phyloP scores from a whole-genome alignment of 129 eudicot species.

The Centrapalus pauciflorus region DNA sequence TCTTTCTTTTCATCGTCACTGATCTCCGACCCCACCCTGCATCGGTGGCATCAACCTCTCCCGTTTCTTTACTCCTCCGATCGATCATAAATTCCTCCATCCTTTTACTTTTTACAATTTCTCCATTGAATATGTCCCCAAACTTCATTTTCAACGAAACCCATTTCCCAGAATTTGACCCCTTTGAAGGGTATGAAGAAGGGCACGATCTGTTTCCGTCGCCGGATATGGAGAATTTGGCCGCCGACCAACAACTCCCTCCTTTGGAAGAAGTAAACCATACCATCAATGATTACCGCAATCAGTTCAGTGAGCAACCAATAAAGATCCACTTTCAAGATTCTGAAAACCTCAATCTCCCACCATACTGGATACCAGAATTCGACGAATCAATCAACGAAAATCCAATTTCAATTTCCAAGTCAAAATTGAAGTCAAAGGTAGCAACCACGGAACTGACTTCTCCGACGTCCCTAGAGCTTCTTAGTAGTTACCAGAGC shows the following conservation, averaged over 20 bases:
- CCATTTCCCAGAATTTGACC: background rate
- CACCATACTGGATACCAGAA: background rate
- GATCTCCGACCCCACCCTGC: background rate
- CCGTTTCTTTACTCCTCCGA: background rate
- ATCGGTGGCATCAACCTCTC: background rate
- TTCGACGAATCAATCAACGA: background rate
- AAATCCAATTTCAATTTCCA: background rate
- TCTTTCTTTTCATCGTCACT: background rate
- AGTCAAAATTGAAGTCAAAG: background rate
- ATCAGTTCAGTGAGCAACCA: background rate
- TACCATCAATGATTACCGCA: background rate
- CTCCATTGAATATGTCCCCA: constrained; percentile 8
- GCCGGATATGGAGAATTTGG: background rate
- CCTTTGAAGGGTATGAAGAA: background rate
- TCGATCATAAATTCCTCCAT: background rate
- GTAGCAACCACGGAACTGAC: background rate
- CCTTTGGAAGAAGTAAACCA: constrained; percentile 10
- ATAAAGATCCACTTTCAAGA: background rate
- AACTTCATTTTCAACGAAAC: background rate
- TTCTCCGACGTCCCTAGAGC: constrained; percentile 23
- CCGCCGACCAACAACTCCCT: constrained; percentile 1
- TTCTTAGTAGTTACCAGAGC: constrained; percentile 22
- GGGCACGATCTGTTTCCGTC: background rate
- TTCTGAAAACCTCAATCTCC: background rate
- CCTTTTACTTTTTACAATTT: background rate